phyloP scores from a whole-genome alignment of 257 asterid genomes.

The Nicotiana tomentosiformis region DNA sequence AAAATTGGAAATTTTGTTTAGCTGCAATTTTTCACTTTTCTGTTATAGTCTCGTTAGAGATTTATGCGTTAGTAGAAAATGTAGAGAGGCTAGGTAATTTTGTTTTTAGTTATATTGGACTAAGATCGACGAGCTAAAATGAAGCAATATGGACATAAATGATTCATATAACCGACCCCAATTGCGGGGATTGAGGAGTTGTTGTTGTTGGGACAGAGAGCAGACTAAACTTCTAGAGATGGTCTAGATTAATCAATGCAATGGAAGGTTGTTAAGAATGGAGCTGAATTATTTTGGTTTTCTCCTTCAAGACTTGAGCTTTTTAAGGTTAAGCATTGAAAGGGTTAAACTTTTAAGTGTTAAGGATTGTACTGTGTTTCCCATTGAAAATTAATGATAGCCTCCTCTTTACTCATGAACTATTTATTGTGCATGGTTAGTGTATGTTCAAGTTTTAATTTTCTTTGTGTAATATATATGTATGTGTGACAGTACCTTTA shows the following conservation, averaged over 20 bases:
- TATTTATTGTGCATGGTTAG: not conserved
- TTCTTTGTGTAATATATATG: not conserved
- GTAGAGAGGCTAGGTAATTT: too few species aligned
- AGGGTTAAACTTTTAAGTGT: not conserved
- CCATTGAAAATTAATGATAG: not conserved
- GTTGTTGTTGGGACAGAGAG: not conserved
- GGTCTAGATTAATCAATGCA: not conserved
- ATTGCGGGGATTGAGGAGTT: not conserved
- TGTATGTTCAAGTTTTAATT: not conserved
- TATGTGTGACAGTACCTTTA: not conserved
- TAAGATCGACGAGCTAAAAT: too few species aligned
- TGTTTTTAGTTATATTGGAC: too few species aligned
- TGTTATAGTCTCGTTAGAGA: too few species aligned
- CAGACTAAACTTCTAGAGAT: not conserved
- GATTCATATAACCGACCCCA: not conserved
- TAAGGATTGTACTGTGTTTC: not conserved
- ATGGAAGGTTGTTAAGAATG: not conserved
- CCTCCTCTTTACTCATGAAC: not conserved
- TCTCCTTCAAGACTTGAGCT: not conserved
- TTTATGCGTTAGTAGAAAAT: too few species aligned
- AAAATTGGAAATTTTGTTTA: too few species aligned
- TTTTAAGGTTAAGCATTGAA: too few species aligned
- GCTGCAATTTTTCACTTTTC: too few species aligned
- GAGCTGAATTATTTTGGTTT: too few species aligned
- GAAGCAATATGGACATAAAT: too few species aligned